A percentile compares a stretch with the other conserved stretches of the same genome.
Evolutionary conservation across 352 stramenopile genomes (phyloP).

Genomic region (Phytopythium mirpurense): DNA sequence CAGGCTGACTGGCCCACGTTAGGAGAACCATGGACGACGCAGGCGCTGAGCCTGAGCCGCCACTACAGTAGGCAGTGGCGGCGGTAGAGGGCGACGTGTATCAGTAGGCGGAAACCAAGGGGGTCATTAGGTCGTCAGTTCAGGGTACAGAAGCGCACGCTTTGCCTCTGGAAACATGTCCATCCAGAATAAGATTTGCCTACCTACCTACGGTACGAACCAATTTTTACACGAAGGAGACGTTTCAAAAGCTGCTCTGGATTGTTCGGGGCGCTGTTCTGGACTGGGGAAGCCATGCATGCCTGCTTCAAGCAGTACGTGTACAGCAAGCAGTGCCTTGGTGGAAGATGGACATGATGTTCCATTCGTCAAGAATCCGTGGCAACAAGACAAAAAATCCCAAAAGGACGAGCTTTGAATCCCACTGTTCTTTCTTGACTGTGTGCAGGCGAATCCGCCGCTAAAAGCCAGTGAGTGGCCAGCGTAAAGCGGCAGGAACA

Average conservation of each 20-base stretch:
- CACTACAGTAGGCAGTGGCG: background rate
- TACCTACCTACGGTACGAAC: background rate
- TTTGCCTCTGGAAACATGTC: background rate
- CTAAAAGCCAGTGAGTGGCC: too few relatives aligned
- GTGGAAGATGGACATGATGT: too few relatives aligned
- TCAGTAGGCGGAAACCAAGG: conserved; percentile 5
- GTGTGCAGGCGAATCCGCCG: too few relatives aligned
- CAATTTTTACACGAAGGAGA: conserved; percentile 1
- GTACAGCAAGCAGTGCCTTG: too few relatives aligned
- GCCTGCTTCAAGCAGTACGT: too few relatives aligned
- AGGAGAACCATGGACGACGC: conserved; percentile 4
- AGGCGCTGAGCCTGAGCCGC: background rate
- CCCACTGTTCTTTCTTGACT: too few relatives aligned
- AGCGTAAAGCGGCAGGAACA: too few relatives aligned
- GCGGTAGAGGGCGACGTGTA: conserved; percentile 1
- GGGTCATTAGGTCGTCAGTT: background rate
- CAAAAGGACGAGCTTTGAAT: too few relatives aligned
- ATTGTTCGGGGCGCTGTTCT: too few relatives aligned
- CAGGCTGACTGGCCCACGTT: background rate
- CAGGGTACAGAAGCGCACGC: background rate
- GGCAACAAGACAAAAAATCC: too few relatives aligned
- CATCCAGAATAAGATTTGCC: background rate
- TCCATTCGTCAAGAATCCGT: too few relatives aligned
- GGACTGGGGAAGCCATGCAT: too few relatives aligned
- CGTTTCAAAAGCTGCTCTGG: background rate